Evolutionary conservation across 352 stramenopile species (phyloP), one percentile per base, ranked within the genome.

Genomic region (Pythium vanterpoolii): DNA sequence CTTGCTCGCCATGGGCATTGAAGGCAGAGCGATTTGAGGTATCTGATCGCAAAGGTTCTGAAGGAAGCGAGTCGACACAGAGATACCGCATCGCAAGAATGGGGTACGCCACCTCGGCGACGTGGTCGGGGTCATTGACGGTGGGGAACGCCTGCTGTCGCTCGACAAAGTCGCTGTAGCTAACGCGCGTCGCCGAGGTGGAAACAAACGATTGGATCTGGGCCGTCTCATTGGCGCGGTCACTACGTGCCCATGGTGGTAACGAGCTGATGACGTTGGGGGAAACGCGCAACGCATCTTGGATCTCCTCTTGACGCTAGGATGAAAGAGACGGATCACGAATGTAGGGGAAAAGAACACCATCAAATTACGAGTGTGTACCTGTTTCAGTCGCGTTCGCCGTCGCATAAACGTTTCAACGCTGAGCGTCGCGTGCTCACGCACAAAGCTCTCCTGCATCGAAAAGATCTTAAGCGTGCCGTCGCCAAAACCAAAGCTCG

Each of bases 231-330:
- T 77, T 63, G 5, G 68, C 66, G 7, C 73, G 69, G 47, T 86
- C 66, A 59, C 72, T 83, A 52, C 74, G 65, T 10, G 73, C 83
- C 83, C 83, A 94, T 1, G 69, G 60, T 9, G 80, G 83, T 23
- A 94, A 59, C 27, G 80, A 88, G 45, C 74, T 90, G 36, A 89
- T 77, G 19, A 90, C 75, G 43, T 79, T 82, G n/a, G 78, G 76
- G 9, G 74, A 78, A 1, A 85, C 64, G 30, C 58, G 76, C 7
- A 74, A 58, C 11, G 66, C 23, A 18, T 82, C 69, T 43, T 72
- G 56, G 27, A 87, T 68, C 7, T 71, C 60, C 60, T 86, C 75
- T 52, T 86, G 66, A 3, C 62, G 42, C 51, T 79, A 23, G n/a
- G n/a, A n/a, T n/a, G 2, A 50, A 45, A 42, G 16, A 5, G n/a